These are phyloP conservation scores for Geranium brycei DNA, from an alignment of 345 rosid genomes.

Conservation along the genomic window DNA sequence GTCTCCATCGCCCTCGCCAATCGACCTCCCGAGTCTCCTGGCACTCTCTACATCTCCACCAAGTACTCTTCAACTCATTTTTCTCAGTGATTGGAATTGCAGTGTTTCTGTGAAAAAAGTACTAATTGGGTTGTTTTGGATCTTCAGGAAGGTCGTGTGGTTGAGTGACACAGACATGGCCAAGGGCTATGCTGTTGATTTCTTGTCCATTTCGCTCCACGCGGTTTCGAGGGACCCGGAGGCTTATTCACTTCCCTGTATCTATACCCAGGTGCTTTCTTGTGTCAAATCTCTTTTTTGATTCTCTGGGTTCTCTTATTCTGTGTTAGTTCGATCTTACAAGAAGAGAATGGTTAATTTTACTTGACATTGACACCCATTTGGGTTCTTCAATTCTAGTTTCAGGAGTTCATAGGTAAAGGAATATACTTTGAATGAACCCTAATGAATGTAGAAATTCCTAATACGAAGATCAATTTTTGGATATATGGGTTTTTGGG, in stretches of 20 bases:
- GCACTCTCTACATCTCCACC: conserved; percentile 81
- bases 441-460: too few relatives aligned
- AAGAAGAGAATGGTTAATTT: not conserved
- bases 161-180: conserved; percentile 55
- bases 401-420: too few relatives aligned
- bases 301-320: not conserved
- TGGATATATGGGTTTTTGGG: too few relatives aligned
- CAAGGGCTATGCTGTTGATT: conserved; percentile 80
- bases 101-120: too few relatives aligned
- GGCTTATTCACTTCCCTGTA: conserved; percentile 76
- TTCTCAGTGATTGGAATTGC: not conserved
- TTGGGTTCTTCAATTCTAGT: too few relatives aligned
- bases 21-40: conserved; percentile 51
- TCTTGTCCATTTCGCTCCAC: conserved; percentile 71
- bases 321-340: too few relatives aligned
- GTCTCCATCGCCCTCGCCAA: conserved; percentile 66
- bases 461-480: too few relatives aligned
- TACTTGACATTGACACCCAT: too few relatives aligned
- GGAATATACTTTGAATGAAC: too few relatives aligned
- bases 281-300: not conserved
- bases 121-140: not conserved
- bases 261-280: conserved; percentile 58
- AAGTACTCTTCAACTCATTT: conserved; percentile 18
- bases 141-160: conserved; percentile 73
- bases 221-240: conserved; percentile 87